Percentiles rank a stretch among this genome's conserved stretches.
phyloP scores from a whole-genome alignment of 805 yeast genomes.

The Sugiyamaella lignohabitans region DNA sequence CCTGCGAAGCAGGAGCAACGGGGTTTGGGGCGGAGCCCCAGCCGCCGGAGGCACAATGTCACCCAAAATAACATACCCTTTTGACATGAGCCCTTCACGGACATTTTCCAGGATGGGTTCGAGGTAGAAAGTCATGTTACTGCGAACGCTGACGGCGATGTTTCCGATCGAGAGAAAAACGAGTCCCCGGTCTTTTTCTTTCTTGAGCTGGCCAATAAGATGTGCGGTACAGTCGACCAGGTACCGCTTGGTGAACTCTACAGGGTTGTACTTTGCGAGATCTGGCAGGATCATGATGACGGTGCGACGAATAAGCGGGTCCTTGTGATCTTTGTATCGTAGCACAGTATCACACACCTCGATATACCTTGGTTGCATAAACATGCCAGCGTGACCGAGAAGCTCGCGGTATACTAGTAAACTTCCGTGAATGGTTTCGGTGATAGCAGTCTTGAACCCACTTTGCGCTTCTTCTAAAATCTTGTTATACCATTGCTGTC shows the following conservation, averaged over 20 bases:
- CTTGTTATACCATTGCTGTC: conserved; percentile 68
- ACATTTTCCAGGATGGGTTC: conserved; percentile 82
- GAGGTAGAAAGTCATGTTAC: conserved; percentile 78
- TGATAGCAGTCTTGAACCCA: conserved; percentile 42
- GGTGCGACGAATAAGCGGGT: conserved; percentile 70
- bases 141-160: conserved; percentile 68
- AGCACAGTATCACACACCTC: conserved; percentile 71
- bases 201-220: conserved; percentile 70
- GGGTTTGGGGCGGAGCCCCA: too few relatives aligned
- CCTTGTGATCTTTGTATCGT: conserved; percentile 68
- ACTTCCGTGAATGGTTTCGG: conserved; percentile 74
- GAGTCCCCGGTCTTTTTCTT: conserved; percentile 67
- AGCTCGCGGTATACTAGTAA: conserved; percentile 76
- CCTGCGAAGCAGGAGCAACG: too few relatives aligned
- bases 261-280: conserved; percentile 70
- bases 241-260: conserved; percentile 69
- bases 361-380: conserved; percentile 64
- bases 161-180: conserved; percentile 79
- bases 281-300: conserved; percentile 79
- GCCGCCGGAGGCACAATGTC: too few relatives aligned
- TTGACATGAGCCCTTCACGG: conserved; percentile 66
- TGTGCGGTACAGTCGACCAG: conserved; percentile 73
- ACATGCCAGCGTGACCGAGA: conserved; percentile 62
- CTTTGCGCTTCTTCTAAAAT: conserved; percentile 61
- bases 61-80: conserved; percentile 34